Base-by-base conservation (phyloP, 495 filamentous ascomycete species). In the Astrothelium macrocarpum region DNA sequence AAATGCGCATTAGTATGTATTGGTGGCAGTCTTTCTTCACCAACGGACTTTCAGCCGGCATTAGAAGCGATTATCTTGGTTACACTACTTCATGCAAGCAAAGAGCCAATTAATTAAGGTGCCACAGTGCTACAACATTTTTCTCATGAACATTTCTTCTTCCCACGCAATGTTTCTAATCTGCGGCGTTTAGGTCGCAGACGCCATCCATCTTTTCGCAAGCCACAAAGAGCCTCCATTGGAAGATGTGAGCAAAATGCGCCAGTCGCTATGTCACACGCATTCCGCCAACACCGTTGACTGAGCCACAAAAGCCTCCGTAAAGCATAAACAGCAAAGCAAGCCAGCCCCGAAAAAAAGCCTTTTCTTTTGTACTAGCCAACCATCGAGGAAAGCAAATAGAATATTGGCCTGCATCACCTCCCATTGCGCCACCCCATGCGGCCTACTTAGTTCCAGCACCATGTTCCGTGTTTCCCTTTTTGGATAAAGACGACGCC, bases 241-340 rank as follows among this genome's bases (percentile, higher is more conserved):
- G 25, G 29, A 29, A 29, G 49, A 29, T 28, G 20, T 56, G 49
- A 56, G 25, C 49, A 56, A 49, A 5, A 20, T 29, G 16, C 49
- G 49, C 49, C 49, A 20, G 3, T 56, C 49, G 49, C 49, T 56
- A 56, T 56, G 49, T 56, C 49, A 56, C 49, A 56, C 12, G 23
- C 25, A 29, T 56, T 12, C 49, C 49, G 49, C 49, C 49, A 56
- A 56, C 49, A 25, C 49, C 49, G 29, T 56, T 26, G 26, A 29
- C 29, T 11, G 23, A 28, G 49, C 25, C 49, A 12, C 20, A 28
- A 9, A 25, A 7, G 12, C 20, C 2, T 20, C 20, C 49, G 25
- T 56, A 9, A 56, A 56, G 49, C 20, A 20, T 5, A 18, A 18
- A 59, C 2, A 25, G 23, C 34, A 36, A 36, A 34, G 59, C 32